These are phyloP conservation scores for Aciculosporium take DNA, from an alignment of 2,329 filamentous ascomycete species.

Conservation along the genomic window DNA sequence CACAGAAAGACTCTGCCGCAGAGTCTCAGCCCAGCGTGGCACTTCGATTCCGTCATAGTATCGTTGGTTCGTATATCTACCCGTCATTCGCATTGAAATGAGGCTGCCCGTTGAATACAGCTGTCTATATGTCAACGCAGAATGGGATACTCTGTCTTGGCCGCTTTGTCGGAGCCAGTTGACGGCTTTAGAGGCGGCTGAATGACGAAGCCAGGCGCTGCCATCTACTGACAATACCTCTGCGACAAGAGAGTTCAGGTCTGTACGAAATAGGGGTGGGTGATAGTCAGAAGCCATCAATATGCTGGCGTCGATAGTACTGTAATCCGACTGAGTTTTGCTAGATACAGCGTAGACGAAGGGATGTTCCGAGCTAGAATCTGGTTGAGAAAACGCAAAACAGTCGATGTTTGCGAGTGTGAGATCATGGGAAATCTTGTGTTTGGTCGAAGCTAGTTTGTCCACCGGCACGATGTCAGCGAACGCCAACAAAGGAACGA, in stretches of 20 bases:
- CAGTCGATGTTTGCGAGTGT: constrained; percentile 41
- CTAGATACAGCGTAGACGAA: constrained; percentile 67
- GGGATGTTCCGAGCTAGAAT: constrained; percentile 15
- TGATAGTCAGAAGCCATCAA: constrained; percentile 88
- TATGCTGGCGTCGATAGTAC: constrained; percentile 82
- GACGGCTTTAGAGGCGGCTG: constrained; percentile 68
- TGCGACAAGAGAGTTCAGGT: constrained; percentile 55
- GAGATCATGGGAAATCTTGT: constrained; percentile 41
- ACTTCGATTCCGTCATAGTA: constrained; percentile 20
- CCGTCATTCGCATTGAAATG: neutral
- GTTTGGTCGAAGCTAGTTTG: constrained; percentile 45
- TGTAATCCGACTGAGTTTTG: constrained; percentile 52
- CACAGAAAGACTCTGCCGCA: constrained; percentile 21
- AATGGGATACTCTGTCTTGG: constrained; percentile 5
- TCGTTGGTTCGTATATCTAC: constrained; percentile 6
- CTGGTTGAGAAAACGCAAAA: constrained; percentile 47
- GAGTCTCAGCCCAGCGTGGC: constrained; percentile 23
- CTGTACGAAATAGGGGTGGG: constrained; percentile 63
- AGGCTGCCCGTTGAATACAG: neutral
- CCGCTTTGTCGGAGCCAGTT: constrained; percentile 42
- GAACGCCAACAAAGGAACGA: constrained; percentile 70
- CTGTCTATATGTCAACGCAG: constrained; percentile 2
- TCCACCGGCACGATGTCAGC: constrained; percentile 52
- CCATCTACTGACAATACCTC: constrained; percentile 66
- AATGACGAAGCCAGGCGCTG: constrained; percentile 67